phyloP scores from a whole-genome alignment of 306 rosid species.

The Cicer yamashitae region DNA sequence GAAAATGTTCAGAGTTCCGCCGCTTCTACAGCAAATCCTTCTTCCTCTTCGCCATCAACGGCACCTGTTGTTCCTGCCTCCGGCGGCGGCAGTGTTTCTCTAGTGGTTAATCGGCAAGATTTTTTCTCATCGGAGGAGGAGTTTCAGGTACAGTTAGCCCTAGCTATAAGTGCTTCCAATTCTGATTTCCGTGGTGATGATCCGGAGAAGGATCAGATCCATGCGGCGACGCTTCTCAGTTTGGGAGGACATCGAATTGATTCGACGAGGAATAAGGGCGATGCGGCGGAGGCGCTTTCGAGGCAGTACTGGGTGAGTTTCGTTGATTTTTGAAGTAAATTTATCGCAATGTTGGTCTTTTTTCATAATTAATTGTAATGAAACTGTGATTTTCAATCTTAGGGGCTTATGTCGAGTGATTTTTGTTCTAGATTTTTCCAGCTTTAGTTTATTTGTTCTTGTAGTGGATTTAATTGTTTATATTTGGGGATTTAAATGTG shows the following conservation, averaged over 20 bases:
- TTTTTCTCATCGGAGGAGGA: constrained; percentile 93
- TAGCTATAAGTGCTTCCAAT: constrained; percentile 98
- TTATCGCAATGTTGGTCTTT: constrained; percentile 20
- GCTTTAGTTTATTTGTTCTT: constrained; percentile 1
- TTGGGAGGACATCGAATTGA: constrained; percentile 70
- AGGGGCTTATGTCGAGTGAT: constrained; percentile 19
- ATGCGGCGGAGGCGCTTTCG: constrained; percentile 73
- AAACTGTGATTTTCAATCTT: constrained; percentile 32
- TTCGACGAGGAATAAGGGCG: constrained; percentile 56
- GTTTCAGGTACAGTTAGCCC: constrained; percentile 95
- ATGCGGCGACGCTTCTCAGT: constrained; percentile 82
- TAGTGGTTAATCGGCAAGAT: constrained; percentile 59
- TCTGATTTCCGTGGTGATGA: constrained; percentile 75
- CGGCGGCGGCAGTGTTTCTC: constrained; percentile 28
- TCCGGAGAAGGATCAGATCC: constrained; percentile 97
- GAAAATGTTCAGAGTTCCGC: constrained; percentile 60
- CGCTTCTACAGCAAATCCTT: constrained; percentile 55
- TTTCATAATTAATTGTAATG: constrained; percentile 23
- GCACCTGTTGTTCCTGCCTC: constrained; percentile 18
- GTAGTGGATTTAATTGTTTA: constrained; percentile 40
- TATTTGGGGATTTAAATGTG: constrained; percentile 37
- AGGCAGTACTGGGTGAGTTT: constrained; percentile 96
- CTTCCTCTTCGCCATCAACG: constrained; percentile 55
- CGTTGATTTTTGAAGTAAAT: constrained; percentile 20
- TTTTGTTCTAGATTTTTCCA: neutral